These are phyloP conservation scores for Cryptosporidium viatorum DNA, from an alignment of 169 alveolate species.

Conservation along the genomic window DNA sequence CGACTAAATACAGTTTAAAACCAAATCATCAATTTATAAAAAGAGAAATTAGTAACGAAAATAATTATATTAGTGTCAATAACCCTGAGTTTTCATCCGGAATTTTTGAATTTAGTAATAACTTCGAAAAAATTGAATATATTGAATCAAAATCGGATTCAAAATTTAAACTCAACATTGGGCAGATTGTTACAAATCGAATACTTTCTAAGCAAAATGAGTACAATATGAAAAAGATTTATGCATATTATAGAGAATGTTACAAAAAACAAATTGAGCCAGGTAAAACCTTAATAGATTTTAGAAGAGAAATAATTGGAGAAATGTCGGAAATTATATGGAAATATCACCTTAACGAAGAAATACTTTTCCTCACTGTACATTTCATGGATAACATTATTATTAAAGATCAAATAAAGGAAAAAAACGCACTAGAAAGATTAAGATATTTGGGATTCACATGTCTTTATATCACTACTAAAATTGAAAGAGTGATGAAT, in stretches of 20 bases:
- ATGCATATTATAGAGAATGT: conserved; percentile 19
- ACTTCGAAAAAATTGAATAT: conserved; percentile 25
- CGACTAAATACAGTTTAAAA: background rate
- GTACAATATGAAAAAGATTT: conserved; percentile 15
- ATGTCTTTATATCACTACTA: conserved; percentile 48
- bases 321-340: conserved; percentile 51
- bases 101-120: conserved; percentile 4
- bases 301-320: conserved; percentile 42
- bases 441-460: conserved; percentile 42
- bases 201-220: conserved; percentile 32
- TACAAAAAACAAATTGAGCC: conserved; percentile 24
- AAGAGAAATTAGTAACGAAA: background rate
- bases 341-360: conserved; percentile 53
- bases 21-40: background rate
- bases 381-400: conserved; percentile 56
- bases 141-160: background rate
- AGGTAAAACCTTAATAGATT: conserved; percentile 20
- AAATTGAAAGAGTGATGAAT: conserved; percentile 52
- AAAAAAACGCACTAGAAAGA: background rate
- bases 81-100: background rate
- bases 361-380: conserved; percentile 34
- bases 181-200: conserved; percentile 17
- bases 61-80: background rate
- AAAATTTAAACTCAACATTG: conserved; percentile 2
- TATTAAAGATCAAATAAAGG: background rate